Percentiles rank a stretch among this genome's conserved stretches.
Conservation (phyloP, 495 filamentous ascomycete species). For the Aspergillus homomorphus region DNA sequence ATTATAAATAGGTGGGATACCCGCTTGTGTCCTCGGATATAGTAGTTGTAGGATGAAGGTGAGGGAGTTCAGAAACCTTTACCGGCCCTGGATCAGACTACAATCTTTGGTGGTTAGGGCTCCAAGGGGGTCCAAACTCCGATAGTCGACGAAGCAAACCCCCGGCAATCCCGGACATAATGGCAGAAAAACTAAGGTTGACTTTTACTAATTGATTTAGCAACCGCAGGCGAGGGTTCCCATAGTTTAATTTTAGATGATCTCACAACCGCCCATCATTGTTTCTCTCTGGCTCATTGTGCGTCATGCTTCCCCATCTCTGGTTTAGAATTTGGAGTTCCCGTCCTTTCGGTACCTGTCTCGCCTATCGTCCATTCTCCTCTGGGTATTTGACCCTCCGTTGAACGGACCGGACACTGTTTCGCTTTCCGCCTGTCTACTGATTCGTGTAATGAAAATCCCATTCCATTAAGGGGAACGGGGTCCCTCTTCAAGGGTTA, state of each 20-base stretch:
- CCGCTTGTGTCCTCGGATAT: not conserved
- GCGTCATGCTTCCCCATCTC: constrained; percentile 1
- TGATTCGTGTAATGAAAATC: not conserved
- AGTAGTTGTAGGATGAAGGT: no score
- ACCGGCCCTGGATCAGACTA: no score
- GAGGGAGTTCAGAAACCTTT: no score
- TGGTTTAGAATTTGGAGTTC: not conserved
- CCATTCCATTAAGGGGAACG: not conserved
- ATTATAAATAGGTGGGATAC: not conserved
- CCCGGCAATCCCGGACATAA: no score
- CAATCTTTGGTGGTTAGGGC: no score
- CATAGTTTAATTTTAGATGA: not conserved
- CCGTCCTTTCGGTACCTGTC: not conserved
- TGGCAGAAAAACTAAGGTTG: no score
- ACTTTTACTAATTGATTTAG: no score
- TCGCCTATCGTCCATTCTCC: not conserved
- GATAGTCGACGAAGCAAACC: no score
- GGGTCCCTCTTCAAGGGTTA: not conserved
- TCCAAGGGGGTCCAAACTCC: no score
- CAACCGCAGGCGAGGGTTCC: no score
- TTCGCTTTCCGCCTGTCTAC: not conserved
- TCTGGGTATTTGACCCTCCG: not conserved
- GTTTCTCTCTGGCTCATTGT: not conserved
- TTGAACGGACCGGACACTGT: not conserved
- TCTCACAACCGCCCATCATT: not conserved